Percentiles rank a stretch among this genome's conserved stretches.
These are phyloP conservation scores for Paraphaeosphaeria minitans DNA, from an alignment of 2,329 filamentous ascomycete genomes.

Conservation along the genomic window DNA sequence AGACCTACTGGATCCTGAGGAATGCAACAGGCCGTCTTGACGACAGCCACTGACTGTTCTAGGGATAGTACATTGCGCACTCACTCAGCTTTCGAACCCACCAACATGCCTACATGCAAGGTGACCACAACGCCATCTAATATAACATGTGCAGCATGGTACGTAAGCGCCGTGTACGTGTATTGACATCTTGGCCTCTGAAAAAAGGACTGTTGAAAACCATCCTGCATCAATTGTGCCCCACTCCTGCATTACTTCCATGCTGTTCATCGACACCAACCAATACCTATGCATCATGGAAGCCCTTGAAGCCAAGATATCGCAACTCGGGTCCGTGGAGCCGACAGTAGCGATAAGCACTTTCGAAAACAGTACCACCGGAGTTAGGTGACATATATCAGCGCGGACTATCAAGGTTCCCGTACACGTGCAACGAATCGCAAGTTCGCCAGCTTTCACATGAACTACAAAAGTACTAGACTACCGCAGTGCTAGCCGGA, in stretches of 20 bases:
- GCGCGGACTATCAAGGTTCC: neutral
- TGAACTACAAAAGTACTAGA: neutral
- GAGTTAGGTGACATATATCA: neutral
- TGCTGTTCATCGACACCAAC: neutral
- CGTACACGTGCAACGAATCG: slow-evolving; percentile 2
- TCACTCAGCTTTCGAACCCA: neutral
- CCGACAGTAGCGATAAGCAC: neutral
- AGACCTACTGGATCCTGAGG: neutral
- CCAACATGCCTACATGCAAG: neutral
- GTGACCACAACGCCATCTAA: neutral
- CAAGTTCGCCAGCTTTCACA: neutral
- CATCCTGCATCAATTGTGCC: neutral
- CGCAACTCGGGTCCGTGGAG: slow-evolving; percentile 1
- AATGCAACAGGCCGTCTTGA: neutral
- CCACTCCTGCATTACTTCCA: neutral
- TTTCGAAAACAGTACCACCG: neutral
- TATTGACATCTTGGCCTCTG: neutral
- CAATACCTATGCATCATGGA: neutral
- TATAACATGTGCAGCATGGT: neutral
- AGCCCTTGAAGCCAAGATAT: neutral
- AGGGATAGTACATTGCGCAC: neutral
- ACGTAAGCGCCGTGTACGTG: neutral
- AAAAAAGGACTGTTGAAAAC: neutral
- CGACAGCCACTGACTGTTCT: neutral
- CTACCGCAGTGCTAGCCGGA: neutral